Evolutionary conservation across 2,329 filamentous ascomycete genomes (phyloP).

Genomic region (Cordyceps fumosorosea): DNA sequence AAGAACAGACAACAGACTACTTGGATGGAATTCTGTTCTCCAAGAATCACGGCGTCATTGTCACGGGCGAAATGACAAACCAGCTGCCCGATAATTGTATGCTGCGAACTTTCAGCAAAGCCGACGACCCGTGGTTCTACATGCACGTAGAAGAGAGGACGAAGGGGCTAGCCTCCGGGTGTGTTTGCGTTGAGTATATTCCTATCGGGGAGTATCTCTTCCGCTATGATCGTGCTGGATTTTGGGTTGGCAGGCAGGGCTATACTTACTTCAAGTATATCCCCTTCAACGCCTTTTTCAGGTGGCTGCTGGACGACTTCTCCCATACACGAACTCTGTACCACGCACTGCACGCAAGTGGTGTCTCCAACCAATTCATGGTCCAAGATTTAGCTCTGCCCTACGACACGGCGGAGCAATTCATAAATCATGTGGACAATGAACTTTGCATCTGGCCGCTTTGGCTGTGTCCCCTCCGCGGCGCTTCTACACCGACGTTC

Average conservation of each 20-base stretch:
- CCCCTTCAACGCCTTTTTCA: slow-evolving; percentile 53
- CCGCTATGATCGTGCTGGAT: slow-evolving; percentile 57
- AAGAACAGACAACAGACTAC: slow-evolving; percentile 37
- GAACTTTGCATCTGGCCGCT: slow-evolving; percentile 23
- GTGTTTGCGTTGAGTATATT: slow-evolving; percentile 20
- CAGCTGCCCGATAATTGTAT: background rate
- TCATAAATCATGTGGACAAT: slow-evolving; percentile 23
- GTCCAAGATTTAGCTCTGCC: slow-evolving; percentile 59
- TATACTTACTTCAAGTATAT: slow-evolving; percentile 42
- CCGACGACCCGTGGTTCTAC: slow-evolving; percentile 59
- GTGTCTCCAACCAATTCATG: slow-evolving; percentile 48
- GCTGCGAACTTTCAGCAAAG: slow-evolving; percentile 39
- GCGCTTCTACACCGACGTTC: background rate
- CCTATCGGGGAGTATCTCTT: slow-evolving; percentile 46
- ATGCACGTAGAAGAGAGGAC: slow-evolving; percentile 44
- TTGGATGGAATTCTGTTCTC: slow-evolving; percentile 55
- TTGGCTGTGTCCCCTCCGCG: slow-evolving; percentile 22
- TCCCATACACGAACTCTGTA: slow-evolving; percentile 58
- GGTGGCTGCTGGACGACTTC: slow-evolving; percentile 53
- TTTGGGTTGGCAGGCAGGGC: slow-evolving; percentile 56
- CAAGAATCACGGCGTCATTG: slow-evolving; percentile 41
- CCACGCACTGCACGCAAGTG: slow-evolving; percentile 53
- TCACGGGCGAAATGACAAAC: slow-evolving; percentile 40
- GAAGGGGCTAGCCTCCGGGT: background rate
- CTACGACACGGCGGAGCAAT: slow-evolving; percentile 33